These are phyloP conservation scores for Epichloe baconii DNA, from an alignment of 2,329 filamentous ascomycete species.

Conservation along the genomic window DNA sequence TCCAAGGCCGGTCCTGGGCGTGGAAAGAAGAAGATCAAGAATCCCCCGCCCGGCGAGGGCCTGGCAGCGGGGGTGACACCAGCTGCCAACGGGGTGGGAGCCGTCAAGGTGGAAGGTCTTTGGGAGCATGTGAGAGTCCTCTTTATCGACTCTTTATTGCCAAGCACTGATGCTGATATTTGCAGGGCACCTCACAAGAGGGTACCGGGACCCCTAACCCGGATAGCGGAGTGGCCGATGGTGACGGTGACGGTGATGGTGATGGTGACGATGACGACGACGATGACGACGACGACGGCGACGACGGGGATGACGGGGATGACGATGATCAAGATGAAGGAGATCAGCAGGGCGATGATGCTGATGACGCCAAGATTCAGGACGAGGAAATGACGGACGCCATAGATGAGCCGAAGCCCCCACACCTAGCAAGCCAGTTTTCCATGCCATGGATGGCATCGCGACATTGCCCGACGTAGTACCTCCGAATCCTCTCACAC, in stretches of 20 bases:
- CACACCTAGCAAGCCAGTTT: constrained; percentile 8
- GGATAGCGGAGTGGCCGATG: constrained; percentile 42
- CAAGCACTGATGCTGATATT: not conserved
- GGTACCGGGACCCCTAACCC: constrained; percentile 29
- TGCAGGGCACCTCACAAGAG: constrained; percentile 29
- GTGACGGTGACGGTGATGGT: constrained; percentile 29
- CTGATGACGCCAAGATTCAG: constrained; percentile 24
- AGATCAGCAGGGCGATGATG: constrained; percentile 31
- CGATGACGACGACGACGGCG: constrained; percentile 32
- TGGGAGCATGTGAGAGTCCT: constrained; percentile 25
- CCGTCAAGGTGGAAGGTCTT: constrained; percentile 24
- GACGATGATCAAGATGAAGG: constrained; percentile 35
- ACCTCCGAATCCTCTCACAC: constrained; percentile 18
- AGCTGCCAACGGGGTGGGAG: constrained; percentile 23
- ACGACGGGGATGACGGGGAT: constrained; percentile 35
- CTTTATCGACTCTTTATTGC: not conserved
- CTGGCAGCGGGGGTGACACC: constrained; percentile 18
- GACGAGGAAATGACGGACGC: constrained; percentile 26
- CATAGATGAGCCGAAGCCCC: constrained; percentile 16
- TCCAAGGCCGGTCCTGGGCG: constrained; percentile 61
- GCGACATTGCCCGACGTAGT: constrained; percentile 8
- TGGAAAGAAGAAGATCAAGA: constrained; percentile 66
- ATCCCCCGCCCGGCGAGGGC: constrained; percentile 25
- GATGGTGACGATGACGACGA: constrained; percentile 20
- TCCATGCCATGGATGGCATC: constrained; percentile 16